A percentile compares a stretch with the other conserved stretches of the same genome.
Evolutionary conservation across 768 basidiomycete species (phyloP).

Genomic region (Strobilomyces echinocephalus): DNA sequence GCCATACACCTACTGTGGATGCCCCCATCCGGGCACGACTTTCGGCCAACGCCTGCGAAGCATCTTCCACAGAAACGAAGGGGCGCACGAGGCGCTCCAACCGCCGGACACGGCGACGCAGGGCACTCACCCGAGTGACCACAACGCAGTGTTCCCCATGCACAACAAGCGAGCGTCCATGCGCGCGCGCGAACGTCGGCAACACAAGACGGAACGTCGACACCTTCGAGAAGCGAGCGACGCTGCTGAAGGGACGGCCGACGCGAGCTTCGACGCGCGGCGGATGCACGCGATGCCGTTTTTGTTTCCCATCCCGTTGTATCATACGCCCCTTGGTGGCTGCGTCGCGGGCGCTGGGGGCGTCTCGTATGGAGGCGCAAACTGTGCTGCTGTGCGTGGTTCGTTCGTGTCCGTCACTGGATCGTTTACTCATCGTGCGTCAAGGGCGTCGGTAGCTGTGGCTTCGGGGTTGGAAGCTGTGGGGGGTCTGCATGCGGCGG

Average conservation of each 20-base stretch:
- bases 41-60: conserved; percentile 40
- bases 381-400: background rate
- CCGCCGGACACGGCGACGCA: background rate
- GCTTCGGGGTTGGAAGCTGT: background rate
- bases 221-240: background rate
- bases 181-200: conserved; percentile 9
- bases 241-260: background rate
- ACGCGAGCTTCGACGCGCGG: background rate
- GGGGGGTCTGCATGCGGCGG: background rate
- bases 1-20: conserved; percentile 56
- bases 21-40: conserved; percentile 43
- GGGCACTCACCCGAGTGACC: conserved; percentile 51
- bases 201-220: conserved; percentile 5
- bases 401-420: background rate
- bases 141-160: conserved; percentile 39
- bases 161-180: conserved; percentile 1
- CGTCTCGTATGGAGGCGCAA: background rate
- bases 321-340: background rate
- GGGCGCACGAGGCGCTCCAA: background rate
- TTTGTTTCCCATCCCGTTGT: background rate
- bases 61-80: background rate
- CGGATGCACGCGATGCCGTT: background rate
- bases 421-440: background rate
- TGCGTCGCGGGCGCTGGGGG: background rate
- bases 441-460: background rate